Base-by-base conservation (phyloP, 2,329 filamentous ascomycete genomes). In the Malbranchea cinnamomea region DNA sequence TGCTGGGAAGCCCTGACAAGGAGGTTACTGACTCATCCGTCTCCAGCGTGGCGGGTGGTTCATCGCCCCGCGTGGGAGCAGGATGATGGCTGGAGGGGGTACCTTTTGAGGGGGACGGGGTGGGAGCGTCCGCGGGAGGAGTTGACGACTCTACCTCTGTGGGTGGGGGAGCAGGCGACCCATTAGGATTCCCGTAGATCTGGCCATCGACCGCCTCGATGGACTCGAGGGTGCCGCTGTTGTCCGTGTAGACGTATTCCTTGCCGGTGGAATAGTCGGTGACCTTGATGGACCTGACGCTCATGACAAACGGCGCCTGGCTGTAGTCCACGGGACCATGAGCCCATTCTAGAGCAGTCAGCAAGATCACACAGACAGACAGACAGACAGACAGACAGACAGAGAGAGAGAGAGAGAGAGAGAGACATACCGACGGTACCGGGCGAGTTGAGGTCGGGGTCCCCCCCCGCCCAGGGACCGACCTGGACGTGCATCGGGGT, bases 401-500 rank as follows among this genome's bases (percentile, higher is more conserved):
- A n/a, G n/a, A n/a, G n/a, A n/a, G n/a, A n/a, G n/a, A 34, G 13
- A 13, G n/a, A n/a, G n/a, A n/a, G n/a, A n/a, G n/a, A n/a, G n/a
- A n/a, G n/a, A n/a, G n/a, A n/a, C n/a, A n/a, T 33, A 33, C 31
- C 15, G 26, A 33, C 24, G 13, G 31, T 33, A 9, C 20, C 31
- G 12, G 5, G 27, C 15, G 40, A 33, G 38, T 60, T 57, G 32
- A 7, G 6, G 9, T 37, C 37, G 16, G 58, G 41, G 37, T 59
- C 56, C 35, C 77, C 77, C 40, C 74, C 76, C 24, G 71, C 67
- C 74, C 76, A 80, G 41, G 68, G 67, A 39, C 77, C 77, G 24
- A 82, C 54, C 54, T 73, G 75, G 47, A 81, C 49, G 52, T 74
- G 68, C 70, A 77, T 75, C 29, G 77, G 77, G 6, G 75, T 78